Conservation (phyloP, 164 flowering plant species). For the Liquidambar formosana region DNA sequence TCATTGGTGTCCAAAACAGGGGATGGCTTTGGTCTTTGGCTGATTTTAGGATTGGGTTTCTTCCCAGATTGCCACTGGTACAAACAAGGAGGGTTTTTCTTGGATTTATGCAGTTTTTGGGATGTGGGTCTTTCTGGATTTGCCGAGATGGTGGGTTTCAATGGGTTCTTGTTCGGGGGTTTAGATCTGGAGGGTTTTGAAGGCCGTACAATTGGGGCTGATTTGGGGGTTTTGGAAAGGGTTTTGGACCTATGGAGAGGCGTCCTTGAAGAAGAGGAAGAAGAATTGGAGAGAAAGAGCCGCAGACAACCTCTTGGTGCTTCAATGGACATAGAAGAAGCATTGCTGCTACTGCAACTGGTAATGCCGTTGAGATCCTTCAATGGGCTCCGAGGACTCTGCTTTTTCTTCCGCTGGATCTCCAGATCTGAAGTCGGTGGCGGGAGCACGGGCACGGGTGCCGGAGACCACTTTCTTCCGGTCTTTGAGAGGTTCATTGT, state of each 20-base stretch:
- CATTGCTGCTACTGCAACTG: constrained; percentile 17
- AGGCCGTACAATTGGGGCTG: constrained; percentile 31
- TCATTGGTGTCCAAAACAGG: constrained; percentile 11
- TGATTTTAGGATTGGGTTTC: constrained; percentile 22
- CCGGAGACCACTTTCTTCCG: constrained; percentile 13
- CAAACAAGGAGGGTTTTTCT: constrained; percentile 18
- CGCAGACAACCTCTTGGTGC: constrained; percentile 59
- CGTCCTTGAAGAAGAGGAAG: constrained; percentile 29
- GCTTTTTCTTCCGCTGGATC: constrained; percentile 13
- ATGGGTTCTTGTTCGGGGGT: constrained; percentile 18
- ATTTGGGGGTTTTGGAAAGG: constrained; percentile 40
- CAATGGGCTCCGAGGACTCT: constrained; percentile 44
- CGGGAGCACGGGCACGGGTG: neutral
- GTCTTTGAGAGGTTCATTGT: constrained; percentile 9
- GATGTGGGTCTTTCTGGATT: constrained; percentile 20
- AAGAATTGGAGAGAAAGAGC: constrained; percentile 43
- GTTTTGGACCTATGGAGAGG: constrained; percentile 19
- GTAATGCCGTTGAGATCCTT: constrained; percentile 36
- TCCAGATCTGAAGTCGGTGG: neutral
- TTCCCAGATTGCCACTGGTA: constrained; percentile 30
- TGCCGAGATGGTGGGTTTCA: no score
- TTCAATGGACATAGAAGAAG: constrained; percentile 44
- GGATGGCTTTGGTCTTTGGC: constrained; percentile 15
- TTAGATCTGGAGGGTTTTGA: constrained; percentile 26
- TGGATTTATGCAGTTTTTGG: constrained; percentile 7